Percentiles rank a stretch among this genome's conserved stretches.
Conservation (phyloP, 495 filamentous ascomycete genomes). For the Daldinia loculata region DNA sequence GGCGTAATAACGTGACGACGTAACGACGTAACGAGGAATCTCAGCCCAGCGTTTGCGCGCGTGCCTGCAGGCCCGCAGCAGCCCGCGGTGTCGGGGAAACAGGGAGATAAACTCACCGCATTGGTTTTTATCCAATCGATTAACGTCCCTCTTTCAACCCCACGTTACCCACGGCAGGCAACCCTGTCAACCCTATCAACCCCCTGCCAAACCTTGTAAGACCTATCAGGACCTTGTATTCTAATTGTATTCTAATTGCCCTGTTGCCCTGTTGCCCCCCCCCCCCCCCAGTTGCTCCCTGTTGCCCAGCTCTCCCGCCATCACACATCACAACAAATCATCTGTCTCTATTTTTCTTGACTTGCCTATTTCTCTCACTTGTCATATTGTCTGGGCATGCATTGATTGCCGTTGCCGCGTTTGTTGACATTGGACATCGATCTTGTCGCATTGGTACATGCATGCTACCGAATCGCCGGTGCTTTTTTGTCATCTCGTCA, state of each 20-base stretch:
- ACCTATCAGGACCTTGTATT: slow-evolving; percentile 1
- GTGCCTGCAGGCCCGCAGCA: background rate
- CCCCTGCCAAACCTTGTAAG: too few species aligned
- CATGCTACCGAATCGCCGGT: slow-evolving; percentile 23
- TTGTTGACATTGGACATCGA: slow-evolving; percentile 37
- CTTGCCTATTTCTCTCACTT: slow-evolving; percentile 17
- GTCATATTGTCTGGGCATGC: slow-evolving; percentile 33
- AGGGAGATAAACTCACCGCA: slow-evolving; percentile 36
- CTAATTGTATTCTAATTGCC: background rate
- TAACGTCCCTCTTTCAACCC: slow-evolving; percentile 28
- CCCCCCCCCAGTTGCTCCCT: slow-evolving; percentile 8
- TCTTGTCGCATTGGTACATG: slow-evolving; percentile 40
- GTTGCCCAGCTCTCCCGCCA: slow-evolving; percentile 2
- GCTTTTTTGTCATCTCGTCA: background rate
- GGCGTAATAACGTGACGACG: slow-evolving; percentile 14
- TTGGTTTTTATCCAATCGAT: slow-evolving; percentile 41
- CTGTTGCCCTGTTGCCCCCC: too few species aligned
- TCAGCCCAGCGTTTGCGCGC: slow-evolving; percentile 22
- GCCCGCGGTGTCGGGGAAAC: background rate
- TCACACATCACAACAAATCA: slow-evolving; percentile 42
- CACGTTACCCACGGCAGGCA: slow-evolving; percentile 37
- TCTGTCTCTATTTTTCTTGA: slow-evolving; percentile 13
- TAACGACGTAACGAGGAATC: slow-evolving; percentile 15
- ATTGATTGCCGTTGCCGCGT: slow-evolving; percentile 47
- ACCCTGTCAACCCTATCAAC: slow-evolving; percentile 14